Evolutionary conservation across 768 basidiomycete genomes (phyloP), one percentile per base, ranked within the genome.

Genomic region (Mycena indigotica): DNA sequence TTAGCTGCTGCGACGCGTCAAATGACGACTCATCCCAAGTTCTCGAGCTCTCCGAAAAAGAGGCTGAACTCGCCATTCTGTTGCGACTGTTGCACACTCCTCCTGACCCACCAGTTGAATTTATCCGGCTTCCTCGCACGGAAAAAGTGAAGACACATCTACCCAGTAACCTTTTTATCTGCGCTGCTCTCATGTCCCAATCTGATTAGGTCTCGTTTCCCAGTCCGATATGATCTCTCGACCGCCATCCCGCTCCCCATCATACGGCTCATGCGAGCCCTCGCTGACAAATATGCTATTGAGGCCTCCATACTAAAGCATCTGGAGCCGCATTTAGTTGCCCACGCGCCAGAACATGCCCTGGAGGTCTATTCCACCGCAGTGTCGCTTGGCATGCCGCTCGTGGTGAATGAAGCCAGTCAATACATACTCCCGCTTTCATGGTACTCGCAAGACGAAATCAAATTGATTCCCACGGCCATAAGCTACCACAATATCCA

Each of bases 271-370:
- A 73, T 90, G 61, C 79, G 85, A 66, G 71, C 66, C 44, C 73
- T 89, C 39, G 81, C 77, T 29, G 89, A 89, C 70, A 90, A 91
- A 67, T 90, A 90, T 63, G 75, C 74, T 3, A 73, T 90, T 21
- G 74, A 79, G 28, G 76, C 77, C 8, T 60, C 75, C 4, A 75
- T 84, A 46, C 65, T 77, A 53, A 66, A 69, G 2, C 68, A 72
- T 17, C 65, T 90, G 45, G 73, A 76, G 56, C 69, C 71, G 24
- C 88, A 89, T 69, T 70, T 91, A 2, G 60, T 76, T 19, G 79
- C 80, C 3, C 80, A 88, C 67, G 81, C 82, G 3, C 72, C 77
- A 21, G 56, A 62, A 3, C 68, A 78, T 56, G 81, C 84, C 8
- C 73, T 90, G n/a, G 76, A 78, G 51, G 84, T 89, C 24, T 89